Evolutionary conservation across 306 rosid genomes (phyloP).

Genomic region (Malus orientalis): DNA sequence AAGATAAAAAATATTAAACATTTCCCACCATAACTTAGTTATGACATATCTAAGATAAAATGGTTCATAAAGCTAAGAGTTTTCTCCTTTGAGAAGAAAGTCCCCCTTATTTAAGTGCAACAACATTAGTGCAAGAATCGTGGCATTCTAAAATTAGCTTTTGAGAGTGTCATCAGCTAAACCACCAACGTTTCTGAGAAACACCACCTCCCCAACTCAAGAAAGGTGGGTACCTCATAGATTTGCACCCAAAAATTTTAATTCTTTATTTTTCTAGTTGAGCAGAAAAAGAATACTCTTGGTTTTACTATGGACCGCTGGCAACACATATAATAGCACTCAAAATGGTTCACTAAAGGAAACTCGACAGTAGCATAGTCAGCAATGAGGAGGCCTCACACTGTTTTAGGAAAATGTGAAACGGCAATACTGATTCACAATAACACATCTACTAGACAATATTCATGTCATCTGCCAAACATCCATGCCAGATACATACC

Average conservation of each 20-base stretch:
- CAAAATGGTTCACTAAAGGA: neutral
- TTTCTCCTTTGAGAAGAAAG: neutral
- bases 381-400: neutral
- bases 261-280: neutral
- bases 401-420: neutral
- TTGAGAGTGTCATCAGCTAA: neutral
- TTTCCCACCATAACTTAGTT: neutral
- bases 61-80: neutral
- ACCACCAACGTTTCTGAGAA: neutral
- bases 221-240: neutral
- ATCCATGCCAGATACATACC: conserved; percentile 36
- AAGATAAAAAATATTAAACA: neutral
- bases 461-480: neutral
- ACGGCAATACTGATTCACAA: neutral
- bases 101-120: neutral
- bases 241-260: neutral
- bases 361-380: neutral
- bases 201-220: neutral
- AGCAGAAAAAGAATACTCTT: neutral
- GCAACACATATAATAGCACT: neutral
- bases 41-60: neutral
- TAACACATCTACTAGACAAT: neutral
- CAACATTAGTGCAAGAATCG: neutral
- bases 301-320: neutral
- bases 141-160: conserved; percentile 1